These are phyloP conservation scores for Penicilliopsis zonata DNA, from an alignment of 495 filamentous ascomycete genomes.

Conservation along the genomic window DNA sequence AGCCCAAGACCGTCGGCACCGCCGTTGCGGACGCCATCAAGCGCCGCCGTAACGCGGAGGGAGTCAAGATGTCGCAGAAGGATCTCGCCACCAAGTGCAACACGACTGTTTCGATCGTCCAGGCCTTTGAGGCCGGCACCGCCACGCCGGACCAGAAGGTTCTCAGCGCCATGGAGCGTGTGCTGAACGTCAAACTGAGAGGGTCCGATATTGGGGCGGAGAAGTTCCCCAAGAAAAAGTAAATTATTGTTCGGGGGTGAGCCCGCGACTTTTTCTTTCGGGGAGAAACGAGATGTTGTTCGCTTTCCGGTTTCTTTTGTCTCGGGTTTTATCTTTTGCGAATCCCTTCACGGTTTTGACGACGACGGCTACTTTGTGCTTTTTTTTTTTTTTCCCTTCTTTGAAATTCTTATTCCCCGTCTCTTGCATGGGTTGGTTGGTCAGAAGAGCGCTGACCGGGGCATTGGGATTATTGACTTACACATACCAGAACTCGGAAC, in stretches of 20 bases:
- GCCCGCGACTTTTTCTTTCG: conserved; percentile 16
- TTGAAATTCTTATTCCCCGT: no score
- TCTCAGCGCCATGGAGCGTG: conserved; percentile 65
- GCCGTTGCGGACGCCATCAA: conserved; percentile 76
- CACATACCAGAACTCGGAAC: no score
- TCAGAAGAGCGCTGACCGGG: conserved; percentile 28
- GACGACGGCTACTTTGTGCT: conserved; percentile 11
- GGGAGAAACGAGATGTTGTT: conserved; percentile 10
- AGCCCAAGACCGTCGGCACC: conserved; percentile 77
- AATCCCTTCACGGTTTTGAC: conserved; percentile 12
- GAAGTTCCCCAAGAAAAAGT: conserved; percentile 62
- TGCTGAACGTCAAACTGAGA: conserved; percentile 75
- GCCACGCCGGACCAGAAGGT: conserved; percentile 80
- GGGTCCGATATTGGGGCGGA: conserved; percentile 66
- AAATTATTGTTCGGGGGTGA: conserved; percentile 18
- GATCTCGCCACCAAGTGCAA: conserved; percentile 92
- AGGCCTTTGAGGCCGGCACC: conserved; percentile 75
- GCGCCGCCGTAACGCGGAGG: conserved; percentile 57
- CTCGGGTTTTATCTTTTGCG: conserved; percentile 8
- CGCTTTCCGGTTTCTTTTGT: conserved; percentile 9
- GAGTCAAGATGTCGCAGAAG: conserved; percentile 87
- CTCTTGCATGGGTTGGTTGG: no score
- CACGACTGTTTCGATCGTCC: conserved; percentile 65
- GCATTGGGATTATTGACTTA: no score
- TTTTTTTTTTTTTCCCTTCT: conserved; percentile 19